Conservation (phyloP, 208 protist genomes). For the Phytomonas sp. region DNA sequence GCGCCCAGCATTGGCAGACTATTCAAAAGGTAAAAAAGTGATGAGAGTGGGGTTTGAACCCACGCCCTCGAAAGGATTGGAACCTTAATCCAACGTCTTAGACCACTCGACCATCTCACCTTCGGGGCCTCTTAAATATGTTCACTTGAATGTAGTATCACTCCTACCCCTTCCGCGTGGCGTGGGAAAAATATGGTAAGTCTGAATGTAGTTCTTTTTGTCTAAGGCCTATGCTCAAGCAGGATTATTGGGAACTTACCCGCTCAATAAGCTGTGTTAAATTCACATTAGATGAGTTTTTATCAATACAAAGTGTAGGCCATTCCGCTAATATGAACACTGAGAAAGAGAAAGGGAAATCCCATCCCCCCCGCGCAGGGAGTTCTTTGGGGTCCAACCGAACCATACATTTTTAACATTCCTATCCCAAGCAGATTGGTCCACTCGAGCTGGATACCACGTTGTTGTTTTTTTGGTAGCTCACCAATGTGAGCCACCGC, state of each 20-base stretch:
- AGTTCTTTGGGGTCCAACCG: neutral
- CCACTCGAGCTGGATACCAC: neutral
- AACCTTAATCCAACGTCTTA: slow-evolving; percentile 50
- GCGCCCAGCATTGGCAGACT: too few relatives aligned
- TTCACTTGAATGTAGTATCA: neutral
- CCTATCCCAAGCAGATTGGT: neutral
- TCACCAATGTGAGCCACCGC: neutral
- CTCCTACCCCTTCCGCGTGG: neutral
- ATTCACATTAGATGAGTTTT: slow-evolving; percentile 3
- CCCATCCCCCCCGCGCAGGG: too few relatives aligned
- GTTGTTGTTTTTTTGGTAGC: neutral
- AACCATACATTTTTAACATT: neutral
- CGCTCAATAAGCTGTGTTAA: neutral
- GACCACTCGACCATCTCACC: slow-evolving; percentile 49
- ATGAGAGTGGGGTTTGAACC: slow-evolving; percentile 50
- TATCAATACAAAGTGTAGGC: neutral
- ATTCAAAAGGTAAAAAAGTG: slow-evolving; percentile 19
- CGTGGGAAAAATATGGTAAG: neutral
- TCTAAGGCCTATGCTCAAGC: neutral
- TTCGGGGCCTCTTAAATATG: neutral
- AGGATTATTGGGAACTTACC: slow-evolving; percentile 3
- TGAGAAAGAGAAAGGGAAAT: neutral
- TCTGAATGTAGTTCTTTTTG: slow-evolving; percentile 1
- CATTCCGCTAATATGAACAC: neutral
- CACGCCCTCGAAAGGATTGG: slow-evolving; percentile 47